Base-by-base conservation (phyloP, 2,329 filamentous ascomycete species). In the Aureobasidium subglaciale region DNA sequence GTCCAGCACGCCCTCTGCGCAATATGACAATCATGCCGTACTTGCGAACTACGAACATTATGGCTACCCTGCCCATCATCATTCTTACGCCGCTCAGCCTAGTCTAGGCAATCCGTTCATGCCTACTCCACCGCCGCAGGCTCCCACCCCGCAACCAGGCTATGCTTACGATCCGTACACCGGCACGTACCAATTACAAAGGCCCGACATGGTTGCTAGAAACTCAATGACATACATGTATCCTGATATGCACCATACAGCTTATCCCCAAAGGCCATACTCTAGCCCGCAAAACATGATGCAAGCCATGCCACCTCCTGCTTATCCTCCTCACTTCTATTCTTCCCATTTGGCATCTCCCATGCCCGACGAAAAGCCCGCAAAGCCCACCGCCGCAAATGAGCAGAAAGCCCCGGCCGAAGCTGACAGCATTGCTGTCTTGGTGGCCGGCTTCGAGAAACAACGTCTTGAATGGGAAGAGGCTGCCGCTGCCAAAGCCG, bases 381-480 rank as follows among this genome's bases (percentile, higher is more conserved):
- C 35, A 7, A 46, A 37, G 11, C 0, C 53, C 2, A 43, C 54
- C 15, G 27, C 46, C 24, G 27, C 38, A 16, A 59, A 59, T 30
- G 41, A 58, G 10, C 22, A 56, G 3, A 35, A 32, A 10, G 53
- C 32, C 38, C 57, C 61, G 30, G 54, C 63, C 3, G 63, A 62
- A 55, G 57, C 56, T 11, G 54, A 46, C 30, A 48, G 42, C 34
- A 56, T 56, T 20, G 54, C 72, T 52, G 67, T 69, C 52, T 62
- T 75, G 22, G 67, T 75, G 54, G 63, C 72, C 50, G 69, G 71
- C 49, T 70, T 72, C 29, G 70, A 74, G 55, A 71, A 74, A 25
- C 67, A 71, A 40, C 69, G 70, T 46, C 58, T 70, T 29, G 69
- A 67, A 43, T 62, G 68, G 8, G 69, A 73, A 57, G 65, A 63